phyloP scores from a whole-genome alignment of 1,284 basidiomycete species.

The Exobasidium rhododendri region DNA sequence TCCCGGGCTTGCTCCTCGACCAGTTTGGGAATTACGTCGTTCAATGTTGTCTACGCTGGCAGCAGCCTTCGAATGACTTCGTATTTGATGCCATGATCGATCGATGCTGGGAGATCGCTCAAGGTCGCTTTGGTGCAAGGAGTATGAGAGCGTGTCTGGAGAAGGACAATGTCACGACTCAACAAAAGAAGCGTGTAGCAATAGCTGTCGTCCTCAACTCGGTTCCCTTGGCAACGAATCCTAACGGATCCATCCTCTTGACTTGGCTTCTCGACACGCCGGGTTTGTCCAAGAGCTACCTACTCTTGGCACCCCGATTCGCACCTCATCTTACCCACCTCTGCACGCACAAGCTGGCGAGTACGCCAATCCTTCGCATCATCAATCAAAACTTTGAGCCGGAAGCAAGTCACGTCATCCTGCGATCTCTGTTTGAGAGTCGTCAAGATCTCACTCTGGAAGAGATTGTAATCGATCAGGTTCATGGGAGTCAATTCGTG shows the following conservation, averaged over 20 bases:
- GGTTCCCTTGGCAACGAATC: constrained; percentile 93
- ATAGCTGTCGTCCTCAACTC: constrained; percentile 93
- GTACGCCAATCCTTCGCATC: constrained; percentile 78
- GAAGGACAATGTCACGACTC: constrained; percentile 61
- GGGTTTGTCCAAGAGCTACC: constrained; percentile 85
- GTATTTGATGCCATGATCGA: constrained; percentile 98
- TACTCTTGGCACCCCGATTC: constrained; percentile 86
- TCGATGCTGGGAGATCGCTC: constrained; percentile 95
- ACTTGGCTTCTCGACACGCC: constrained; percentile 97
- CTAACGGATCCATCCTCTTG: constrained; percentile 88
- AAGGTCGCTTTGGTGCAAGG: constrained; percentile 92
- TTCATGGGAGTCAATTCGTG: constrained; percentile 85
- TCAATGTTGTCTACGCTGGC: constrained; percentile 87
- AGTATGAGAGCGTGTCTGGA: constrained; percentile 96
- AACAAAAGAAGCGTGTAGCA: constrained; percentile 75
- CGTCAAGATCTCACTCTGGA: constrained; percentile 70
- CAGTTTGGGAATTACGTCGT: constrained; percentile 98
- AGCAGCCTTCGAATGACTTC: constrained; percentile 65
- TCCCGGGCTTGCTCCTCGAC: constrained; percentile 88
- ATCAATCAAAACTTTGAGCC: constrained; percentile 54
- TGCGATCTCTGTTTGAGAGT: constrained; percentile 57
- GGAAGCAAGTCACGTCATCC: constrained; percentile 45
- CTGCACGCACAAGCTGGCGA: constrained; percentile 96
- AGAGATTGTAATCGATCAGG: constrained; percentile 68
- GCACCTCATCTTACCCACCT: constrained; percentile 91